Percentiles rank a stretch among this genome's conserved stretches.
phyloP scores from a whole-genome alignment of 768 basidiomycete species.

The Russula earlei region DNA sequence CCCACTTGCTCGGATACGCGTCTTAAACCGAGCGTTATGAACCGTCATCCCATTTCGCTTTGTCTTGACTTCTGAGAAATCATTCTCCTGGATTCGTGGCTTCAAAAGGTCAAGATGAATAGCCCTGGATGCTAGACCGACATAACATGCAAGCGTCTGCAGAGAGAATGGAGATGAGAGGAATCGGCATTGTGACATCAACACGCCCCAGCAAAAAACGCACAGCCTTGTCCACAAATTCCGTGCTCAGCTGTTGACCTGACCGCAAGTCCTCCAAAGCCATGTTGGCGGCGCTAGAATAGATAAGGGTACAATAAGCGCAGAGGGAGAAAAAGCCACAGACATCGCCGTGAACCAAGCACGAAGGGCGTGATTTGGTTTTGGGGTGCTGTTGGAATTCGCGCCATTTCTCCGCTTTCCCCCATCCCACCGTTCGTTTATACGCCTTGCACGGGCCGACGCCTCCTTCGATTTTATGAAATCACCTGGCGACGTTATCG shows the following conservation, averaged over 20 bases:
- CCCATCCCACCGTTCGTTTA: constrained; percentile 8
- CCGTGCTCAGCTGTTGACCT: neutral
- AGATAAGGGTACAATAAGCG: neutral
- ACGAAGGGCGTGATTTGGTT: neutral
- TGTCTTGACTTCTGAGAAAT: neutral
- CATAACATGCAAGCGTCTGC: neutral
- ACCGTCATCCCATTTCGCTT: neutral
- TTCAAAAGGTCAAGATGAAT: neutral
- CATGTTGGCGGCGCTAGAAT: neutral
- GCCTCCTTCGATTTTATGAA: neutral
- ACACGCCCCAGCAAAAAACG: neutral
- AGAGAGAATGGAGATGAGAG: neutral
- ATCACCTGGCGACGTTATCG: neutral
- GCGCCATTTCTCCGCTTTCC: neutral
- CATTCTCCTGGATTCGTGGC: constrained; percentile 1
- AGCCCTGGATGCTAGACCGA: neutral
- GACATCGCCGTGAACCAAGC: constrained; percentile 18
- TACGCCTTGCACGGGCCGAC: neutral
- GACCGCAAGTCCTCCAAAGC: neutral
- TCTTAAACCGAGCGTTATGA: constrained; percentile 7
- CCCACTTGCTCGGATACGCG: neutral
- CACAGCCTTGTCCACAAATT: neutral
- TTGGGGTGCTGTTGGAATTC: neutral
- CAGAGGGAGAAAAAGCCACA: neutral
- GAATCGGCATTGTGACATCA: neutral